Conservation (phyloP, 225 moss, liverwort and hornwort genomes). For the Bryoerythrophyllum caledonicum region DNA sequence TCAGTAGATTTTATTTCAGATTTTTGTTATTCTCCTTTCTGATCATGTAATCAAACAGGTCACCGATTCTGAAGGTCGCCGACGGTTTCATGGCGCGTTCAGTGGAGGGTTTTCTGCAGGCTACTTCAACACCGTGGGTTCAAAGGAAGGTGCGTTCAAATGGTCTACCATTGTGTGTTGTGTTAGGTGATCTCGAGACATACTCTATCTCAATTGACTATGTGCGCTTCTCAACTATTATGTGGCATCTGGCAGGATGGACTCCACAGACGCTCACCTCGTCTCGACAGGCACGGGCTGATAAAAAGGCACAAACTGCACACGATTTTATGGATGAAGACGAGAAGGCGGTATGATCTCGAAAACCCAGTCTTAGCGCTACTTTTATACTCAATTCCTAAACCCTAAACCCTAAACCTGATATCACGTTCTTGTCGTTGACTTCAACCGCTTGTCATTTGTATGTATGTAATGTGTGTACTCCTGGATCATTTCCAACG, state of each 20-base stretch:
- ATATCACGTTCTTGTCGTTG: background rate
- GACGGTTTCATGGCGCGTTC: constrained; percentile 98
- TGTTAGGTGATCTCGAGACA: background rate
- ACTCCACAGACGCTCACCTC: constrained; percentile 78
- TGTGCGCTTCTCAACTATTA: background rate
- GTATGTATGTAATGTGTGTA: background rate
- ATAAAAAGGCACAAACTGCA: constrained; percentile 68
- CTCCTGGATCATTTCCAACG: background rate
- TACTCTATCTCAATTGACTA: background rate
- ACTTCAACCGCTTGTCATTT: no score
- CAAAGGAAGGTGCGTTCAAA: constrained; percentile 79
- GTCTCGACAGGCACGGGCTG: constrained; percentile 73
- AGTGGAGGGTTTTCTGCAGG: constrained; percentile 98
- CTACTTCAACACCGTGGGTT: constrained; percentile 92
- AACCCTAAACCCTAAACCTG: background rate
- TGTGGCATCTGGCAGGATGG: constrained; percentile 63
- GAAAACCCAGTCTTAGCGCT: background rate
- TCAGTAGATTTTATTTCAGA: background rate
- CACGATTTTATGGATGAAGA: constrained; percentile 95
- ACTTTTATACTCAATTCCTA: constrained; percentile 7
- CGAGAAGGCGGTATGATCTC: constrained; percentile 70
- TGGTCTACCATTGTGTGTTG: background rate
- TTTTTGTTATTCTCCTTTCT: background rate
- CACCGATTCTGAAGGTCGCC: constrained; percentile 91
- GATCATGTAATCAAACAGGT: constrained; percentile 45